Evolutionary conservation across 2,329 filamentous ascomycete species (phyloP), one percentile per base, ranked within the genome.

Genomic region (Epichloe glyceriae): DNA sequence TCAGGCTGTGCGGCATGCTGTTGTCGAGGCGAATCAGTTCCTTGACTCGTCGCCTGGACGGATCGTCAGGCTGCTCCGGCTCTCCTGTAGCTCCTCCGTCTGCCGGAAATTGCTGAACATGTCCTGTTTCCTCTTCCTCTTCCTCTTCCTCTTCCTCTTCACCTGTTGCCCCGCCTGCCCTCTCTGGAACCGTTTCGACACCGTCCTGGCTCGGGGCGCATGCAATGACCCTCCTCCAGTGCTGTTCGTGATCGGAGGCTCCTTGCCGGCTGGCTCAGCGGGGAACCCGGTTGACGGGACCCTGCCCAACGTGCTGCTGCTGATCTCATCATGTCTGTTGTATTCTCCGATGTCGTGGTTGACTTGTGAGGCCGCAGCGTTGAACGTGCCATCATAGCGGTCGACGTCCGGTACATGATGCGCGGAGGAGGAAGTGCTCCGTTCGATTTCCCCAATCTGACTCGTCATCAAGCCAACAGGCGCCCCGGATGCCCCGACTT

Each of bases 1-100:
- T 51, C 39, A 53, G 12, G 22, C 48, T 33, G 14, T 45, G 26
- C 3, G 52, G 52, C n/a, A 53, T 40, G 14, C 43, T n/a, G 10
- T 12, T 30, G 19, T 53, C 48, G 15, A 48, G 12, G 6, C 33
- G n/a, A 1, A 42, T 39, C 7, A 53, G 33, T 20, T 47, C 33
- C 35, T 44, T 47, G 40, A 30, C 38, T 15, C 50, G 34, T n/a
- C 33, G 15, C 26, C 20, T 19, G 22, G 7, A 22, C 15, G 10
- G 11, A 22, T 42, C 38, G 10, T 37, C 17, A 1, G 15, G 12
- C 33, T 15, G 14, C 26, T 30, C 26, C 8, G 8, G 11, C 1
- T 30, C 3, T 30, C 10, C 8, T 4, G 26, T 11, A 11, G 26
- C 8, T 10, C 1, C 26, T 30, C 26, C 26, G 26, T 30, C 26